Evolutionary conservation across 768 basidiomycete genomes (phyloP), one percentile per base, ranked within the genome.

Genomic region (Fomitopsis pulvina): DNA sequence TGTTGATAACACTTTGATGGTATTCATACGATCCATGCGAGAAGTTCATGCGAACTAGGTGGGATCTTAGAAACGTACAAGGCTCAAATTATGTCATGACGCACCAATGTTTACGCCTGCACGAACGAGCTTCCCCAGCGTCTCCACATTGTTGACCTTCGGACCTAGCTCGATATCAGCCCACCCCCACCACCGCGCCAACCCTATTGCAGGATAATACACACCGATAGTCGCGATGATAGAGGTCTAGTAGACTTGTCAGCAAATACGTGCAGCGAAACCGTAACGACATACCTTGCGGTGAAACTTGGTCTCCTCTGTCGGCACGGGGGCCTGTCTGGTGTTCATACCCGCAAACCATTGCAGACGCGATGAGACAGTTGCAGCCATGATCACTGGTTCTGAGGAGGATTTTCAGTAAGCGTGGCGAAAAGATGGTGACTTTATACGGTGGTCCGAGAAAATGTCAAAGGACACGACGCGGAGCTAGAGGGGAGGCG

Each of bases 11-110:
- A 57, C 90, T 93, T 73, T 99, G 93, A 73, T 98, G 96, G 68
- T 95, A 98, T 62, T 93, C 92, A 70, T 99, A 94, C 50, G 86
- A 87, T 41, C 96, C 96, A 81, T 99, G 96, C 48, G 95, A 98
- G 68, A 98, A 99, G 79, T 99, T 99, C 96, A 99, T 98, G 71
- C 96, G 94, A 56, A 99, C 96, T 97, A 48, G 14, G 59, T 26
- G 39, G 48, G 37, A 50, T 48, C 32, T 32, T 18, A 46, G 28
- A 32, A 30, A 21, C 34, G 37, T 46, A 2, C 37, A 37, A 16
- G 45, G 21, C 39, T 28, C n/a, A 18, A 16, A 3, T 26, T 34
- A 27, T 4, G 18, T 20, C 41, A 41, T 18, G 22, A 26, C 37
- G 75, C 53, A 95, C 95, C 94, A 66, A 99, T 87, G 77, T 97